These are phyloP conservation scores for Cubamyces lactineus DNA, from an alignment of 768 basidiomycete genomes.

Conservation along the genomic window DNA sequence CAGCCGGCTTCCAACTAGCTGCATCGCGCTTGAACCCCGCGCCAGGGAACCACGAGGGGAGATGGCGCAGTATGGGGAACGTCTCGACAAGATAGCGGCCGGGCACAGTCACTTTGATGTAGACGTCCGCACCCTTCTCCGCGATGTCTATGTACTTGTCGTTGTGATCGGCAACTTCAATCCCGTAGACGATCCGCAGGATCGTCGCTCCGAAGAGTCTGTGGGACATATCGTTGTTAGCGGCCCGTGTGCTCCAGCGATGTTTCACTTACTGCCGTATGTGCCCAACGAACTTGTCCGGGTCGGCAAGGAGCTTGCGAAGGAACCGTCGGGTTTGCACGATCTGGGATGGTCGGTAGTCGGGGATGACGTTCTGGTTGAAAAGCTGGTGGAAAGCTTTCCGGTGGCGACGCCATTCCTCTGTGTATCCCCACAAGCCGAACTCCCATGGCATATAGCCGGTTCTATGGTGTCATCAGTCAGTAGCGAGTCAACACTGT, in stretches of 20 bases:
- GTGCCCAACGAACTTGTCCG: constrained; percentile 12
- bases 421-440: constrained; percentile 1
- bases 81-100: constrained; percentile 36
- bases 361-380: constrained; percentile 2
- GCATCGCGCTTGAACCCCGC: constrained; percentile 19
- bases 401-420: constrained; percentile 19
- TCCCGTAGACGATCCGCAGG: constrained; percentile 36
- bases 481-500: not conserved
- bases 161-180: constrained; percentile 28
- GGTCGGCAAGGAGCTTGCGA: constrained; percentile 2
- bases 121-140: constrained; percentile 32
- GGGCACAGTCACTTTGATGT: constrained; percentile 28
- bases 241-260: not conserved
- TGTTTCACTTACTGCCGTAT: constrained; percentile 9
- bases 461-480: not conserved
- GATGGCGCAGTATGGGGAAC: constrained; percentile 31
- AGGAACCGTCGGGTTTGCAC: constrained; percentile 1
- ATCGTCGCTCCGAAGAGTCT: constrained; percentile 20
- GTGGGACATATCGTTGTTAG: not conserved
- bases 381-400: constrained; percentile 20
- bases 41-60: constrained; percentile 27
- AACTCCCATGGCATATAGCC: constrained; percentile 8
- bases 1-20: not conserved
- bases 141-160: constrained; percentile 33
- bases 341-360: constrained; percentile 15